Conservation (phyloP, 2,329 filamentous ascomycete genomes). For the Calonectria multiphialidica region DNA sequence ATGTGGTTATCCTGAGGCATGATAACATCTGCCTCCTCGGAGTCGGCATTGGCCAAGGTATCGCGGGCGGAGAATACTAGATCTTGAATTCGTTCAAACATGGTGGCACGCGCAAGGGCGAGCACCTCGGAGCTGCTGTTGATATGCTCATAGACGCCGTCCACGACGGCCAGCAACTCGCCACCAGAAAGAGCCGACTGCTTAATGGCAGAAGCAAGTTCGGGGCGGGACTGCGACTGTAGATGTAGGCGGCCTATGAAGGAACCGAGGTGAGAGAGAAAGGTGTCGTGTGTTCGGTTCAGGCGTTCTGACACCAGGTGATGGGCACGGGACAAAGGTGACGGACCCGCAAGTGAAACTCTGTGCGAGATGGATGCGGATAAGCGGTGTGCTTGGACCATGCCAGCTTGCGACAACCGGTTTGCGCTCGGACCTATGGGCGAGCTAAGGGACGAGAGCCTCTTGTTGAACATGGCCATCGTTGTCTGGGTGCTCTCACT, state of each 20-base stretch:
- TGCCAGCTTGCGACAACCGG: slow-evolving; percentile 52
- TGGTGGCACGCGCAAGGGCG: slow-evolving; percentile 76
- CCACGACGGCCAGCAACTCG: slow-evolving; percentile 82
- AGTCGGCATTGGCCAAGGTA: slow-evolving; percentile 77
- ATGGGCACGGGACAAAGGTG: slow-evolving; percentile 71
- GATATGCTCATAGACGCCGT: slow-evolving; percentile 85
- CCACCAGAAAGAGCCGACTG: slow-evolving; percentile 87
- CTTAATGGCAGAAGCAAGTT: slow-evolving; percentile 84
- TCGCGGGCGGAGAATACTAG: slow-evolving; percentile 86
- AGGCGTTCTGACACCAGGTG: slow-evolving; percentile 88
- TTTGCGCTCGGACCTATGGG: slow-evolving; percentile 46
- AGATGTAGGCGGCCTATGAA: slow-evolving; percentile 92
- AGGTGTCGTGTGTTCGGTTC: slow-evolving; percentile 84
- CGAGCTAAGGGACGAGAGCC: slow-evolving; percentile 60
- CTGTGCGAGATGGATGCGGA: slow-evolving; percentile 76
- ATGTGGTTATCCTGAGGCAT: slow-evolving; percentile 83
- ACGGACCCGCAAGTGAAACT: slow-evolving; percentile 79
- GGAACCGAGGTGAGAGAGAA: slow-evolving; percentile 90
- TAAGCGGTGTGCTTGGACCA: slow-evolving; percentile 57
- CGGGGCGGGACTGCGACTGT: slow-evolving; percentile 89
- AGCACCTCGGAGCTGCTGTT: slow-evolving; percentile 75
- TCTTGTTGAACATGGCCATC: slow-evolving; percentile 55
- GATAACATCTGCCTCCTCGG: slow-evolving; percentile 81
- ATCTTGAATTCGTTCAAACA: slow-evolving; percentile 85
- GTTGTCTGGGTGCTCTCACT: slow-evolving; percentile 52